Base-by-base conservation (phyloP, 1,284 basidiomycete genomes). In the Cryptococcus sp. region DNA sequence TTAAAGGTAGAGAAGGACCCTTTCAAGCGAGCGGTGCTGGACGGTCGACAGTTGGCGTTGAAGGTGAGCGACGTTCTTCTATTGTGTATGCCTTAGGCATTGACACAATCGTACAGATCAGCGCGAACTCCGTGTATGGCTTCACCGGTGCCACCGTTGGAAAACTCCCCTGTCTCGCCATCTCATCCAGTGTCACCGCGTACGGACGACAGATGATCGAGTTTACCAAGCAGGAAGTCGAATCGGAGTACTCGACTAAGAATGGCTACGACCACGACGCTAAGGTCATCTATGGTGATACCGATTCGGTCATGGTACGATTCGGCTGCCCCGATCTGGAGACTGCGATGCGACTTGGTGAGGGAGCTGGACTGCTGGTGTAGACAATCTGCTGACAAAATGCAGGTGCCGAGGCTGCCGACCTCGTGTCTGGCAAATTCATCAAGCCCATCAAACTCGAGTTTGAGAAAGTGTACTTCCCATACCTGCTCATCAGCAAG, bases 161-260 rank as follows among this genome's bases (percentile, higher is more conserved):
- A 47, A 96, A 96, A 76, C 79, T 98, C 12, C 91, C 93, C 1
- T 98, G 93, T 79, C 80, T 97, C 42, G 80, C 90, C 2, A 97
- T 98, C 63, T 96, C 93, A 15, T 95, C 93, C 1, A 93, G 90
- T 76, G 84, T 85, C 39, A 97, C 94, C 0, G 84, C 93, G 0
- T 97, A 94, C 75, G 93, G 93, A 65, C 89, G 94, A 54, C 88
- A 95, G 73, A 97, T 97, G 94, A 97, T 97, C 61, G 92, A 97
- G 75, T 86, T 85, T 71, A 97, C 94, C 1, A 97, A 94, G 73
- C 82, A 86, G 77, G 89, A 87, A 78, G 94, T 97, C 7, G 93
- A 97, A 73, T 82, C 84, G 0, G 85, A 91, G 66, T 97, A 92
- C 71, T 89, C 82, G 50, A 82, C 88, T 13, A 86, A 85, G 15